phyloP scores from a whole-genome alignment of 805 yeast genomes.

The Komagataella kurtzmanii region DNA sequence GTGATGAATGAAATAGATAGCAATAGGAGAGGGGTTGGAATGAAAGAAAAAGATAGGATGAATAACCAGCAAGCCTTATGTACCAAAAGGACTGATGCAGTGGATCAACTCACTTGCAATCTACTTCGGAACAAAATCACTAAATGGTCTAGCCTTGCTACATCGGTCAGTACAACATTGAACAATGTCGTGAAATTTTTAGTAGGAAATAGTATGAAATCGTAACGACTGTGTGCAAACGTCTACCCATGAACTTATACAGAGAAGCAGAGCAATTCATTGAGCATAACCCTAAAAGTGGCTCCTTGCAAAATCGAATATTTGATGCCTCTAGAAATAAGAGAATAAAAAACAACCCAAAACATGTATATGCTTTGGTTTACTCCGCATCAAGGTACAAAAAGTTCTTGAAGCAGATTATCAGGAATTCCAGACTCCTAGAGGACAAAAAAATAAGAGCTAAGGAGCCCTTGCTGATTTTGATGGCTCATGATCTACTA shows the following conservation, averaged over 20 bases:
- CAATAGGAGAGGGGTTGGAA: background rate
- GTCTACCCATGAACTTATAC: constrained; percentile 21
- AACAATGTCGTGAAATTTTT: background rate
- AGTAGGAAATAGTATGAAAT: background rate
- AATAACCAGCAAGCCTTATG: too few species aligned
- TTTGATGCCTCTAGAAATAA: constrained; percentile 33
- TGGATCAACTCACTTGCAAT: background rate
- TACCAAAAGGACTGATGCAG: too few species aligned
- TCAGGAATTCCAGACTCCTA: constrained; percentile 57
- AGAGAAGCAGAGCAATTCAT: constrained; percentile 28
- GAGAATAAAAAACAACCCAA: constrained; percentile 53
- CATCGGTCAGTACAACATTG: background rate
- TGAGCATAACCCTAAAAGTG: constrained; percentile 25
- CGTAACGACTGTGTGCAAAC: too few species aligned
- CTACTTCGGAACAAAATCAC: too few species aligned
- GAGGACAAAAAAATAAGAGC: constrained; percentile 31
- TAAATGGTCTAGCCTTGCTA: background rate
- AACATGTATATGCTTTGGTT: constrained; percentile 77
- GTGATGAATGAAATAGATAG: background rate
- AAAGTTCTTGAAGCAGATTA: constrained; percentile 45
- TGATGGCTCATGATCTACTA: constrained; percentile 72
- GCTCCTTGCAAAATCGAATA: constrained; percentile 40
- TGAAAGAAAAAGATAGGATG: background rate
- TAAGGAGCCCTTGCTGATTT: constrained; percentile 37
- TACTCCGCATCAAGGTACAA: constrained; percentile 64